Percentiles rank a stretch among this genome's conserved stretches.
Conservation (phyloP, 306 rosid genomes). For the Cucumis hystrix region DNA sequence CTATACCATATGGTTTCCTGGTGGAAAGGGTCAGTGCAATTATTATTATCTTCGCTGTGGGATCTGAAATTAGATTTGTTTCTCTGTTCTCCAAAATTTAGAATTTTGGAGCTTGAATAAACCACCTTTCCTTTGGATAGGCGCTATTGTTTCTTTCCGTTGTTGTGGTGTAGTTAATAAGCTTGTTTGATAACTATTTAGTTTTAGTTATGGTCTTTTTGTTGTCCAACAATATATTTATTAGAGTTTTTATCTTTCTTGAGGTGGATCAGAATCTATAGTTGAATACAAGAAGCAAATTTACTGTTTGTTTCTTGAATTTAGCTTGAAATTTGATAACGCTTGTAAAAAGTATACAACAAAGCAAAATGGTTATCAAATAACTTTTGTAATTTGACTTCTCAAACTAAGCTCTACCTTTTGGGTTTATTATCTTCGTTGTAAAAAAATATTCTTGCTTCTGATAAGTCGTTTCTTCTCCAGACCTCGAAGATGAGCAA, state of each 20-base stretch:
- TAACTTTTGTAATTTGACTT: neutral
- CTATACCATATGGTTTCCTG: conserved; percentile 7
- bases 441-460: neutral
- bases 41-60: neutral
- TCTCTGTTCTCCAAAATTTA: neutral
- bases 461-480: neutral
- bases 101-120: neutral
- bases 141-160: too few relatives aligned
- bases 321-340: too few relatives aligned
- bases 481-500: neutral
- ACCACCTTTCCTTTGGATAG: neutral
- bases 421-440: neutral
- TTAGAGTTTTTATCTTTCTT: too few relatives aligned
- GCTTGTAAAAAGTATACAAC: too few relatives aligned
- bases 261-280: too few relatives aligned
- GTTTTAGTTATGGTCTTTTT: too few relatives aligned
- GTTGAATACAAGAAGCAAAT: too few relatives aligned
- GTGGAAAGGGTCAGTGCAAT: conserved; percentile 28
- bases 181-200: too few relatives aligned
- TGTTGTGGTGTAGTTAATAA: too few relatives aligned
- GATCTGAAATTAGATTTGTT: neutral
- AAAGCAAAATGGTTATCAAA: too few relatives aligned
- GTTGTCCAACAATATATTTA: neutral
- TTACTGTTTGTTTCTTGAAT: too few relatives aligned
- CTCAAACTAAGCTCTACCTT: neutral